Evolutionary conservation across 129 eudicot species (phyloP).

Genomic region (Dittrichia graveolens): DNA sequence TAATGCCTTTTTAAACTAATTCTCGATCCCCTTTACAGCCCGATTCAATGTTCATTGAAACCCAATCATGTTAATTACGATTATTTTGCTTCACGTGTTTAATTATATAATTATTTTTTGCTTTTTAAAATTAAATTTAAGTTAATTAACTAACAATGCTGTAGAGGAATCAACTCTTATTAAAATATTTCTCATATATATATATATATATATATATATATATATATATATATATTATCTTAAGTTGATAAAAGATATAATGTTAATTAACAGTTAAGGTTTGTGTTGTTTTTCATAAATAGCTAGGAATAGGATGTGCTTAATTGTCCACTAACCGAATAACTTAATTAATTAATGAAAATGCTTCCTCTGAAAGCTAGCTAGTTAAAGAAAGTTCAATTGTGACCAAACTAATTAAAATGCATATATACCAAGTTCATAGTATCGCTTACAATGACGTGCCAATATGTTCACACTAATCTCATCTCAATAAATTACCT

Average conservation of each 20-base stretch:
- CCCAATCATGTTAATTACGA: too few relatives aligned
- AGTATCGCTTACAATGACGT: background rate
- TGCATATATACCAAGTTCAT: background rate
- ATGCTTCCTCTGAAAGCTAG: background rate
- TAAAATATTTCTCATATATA: background rate
- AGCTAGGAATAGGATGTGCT: background rate
- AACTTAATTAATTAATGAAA: background rate
- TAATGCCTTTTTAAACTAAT: too few relatives aligned
- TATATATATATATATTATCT: background rate
- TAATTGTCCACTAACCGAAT: conserved; percentile 7
- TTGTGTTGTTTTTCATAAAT: too few relatives aligned
- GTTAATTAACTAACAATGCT: background rate
- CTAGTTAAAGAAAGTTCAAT: conserved; percentile 11
- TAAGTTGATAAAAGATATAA: background rate
- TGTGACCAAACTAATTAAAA: background rate
- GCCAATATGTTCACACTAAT: conserved; percentile 15
- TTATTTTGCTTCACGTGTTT: too few relatives aligned
- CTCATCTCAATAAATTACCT: background rate
- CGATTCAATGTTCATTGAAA: too few relatives aligned
- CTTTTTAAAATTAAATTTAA: background rate
- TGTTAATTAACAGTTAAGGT: background rate
- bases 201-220: background rate
- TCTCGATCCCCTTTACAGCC: too few relatives aligned
- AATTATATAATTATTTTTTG: background rate
- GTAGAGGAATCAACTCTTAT: background rate